Conservation (phyloP, 2,329 filamentous ascomycete genomes). For the Sporothrix brasiliensis region DNA sequence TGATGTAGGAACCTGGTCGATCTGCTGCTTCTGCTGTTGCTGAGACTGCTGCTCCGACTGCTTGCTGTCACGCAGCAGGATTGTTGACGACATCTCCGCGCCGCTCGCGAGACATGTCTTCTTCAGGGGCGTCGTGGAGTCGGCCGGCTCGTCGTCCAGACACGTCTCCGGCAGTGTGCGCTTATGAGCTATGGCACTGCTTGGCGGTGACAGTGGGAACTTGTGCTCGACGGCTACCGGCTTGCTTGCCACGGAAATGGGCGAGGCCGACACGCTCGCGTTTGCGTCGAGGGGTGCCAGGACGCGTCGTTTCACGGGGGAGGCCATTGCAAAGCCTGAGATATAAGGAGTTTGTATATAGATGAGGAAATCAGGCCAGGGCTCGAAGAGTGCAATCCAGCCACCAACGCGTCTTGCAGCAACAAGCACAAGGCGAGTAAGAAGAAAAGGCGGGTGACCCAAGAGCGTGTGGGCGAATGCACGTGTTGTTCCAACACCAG, state of each 20-base stretch:
- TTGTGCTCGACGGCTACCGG: not conserved
- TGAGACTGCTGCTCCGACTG: not conserved
- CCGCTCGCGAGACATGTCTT: conserved; percentile 15
- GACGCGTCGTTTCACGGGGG: conserved; percentile 53
- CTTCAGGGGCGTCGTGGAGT: conserved; percentile 17
- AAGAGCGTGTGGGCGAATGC: not conserved
- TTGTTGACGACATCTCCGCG: not conserved
- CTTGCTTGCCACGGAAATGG: conserved; percentile 30
- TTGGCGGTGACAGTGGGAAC: conserved; percentile 24
- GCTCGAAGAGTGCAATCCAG: not conserved
- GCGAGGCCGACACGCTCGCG: conserved; percentile 42
- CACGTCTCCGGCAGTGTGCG: conserved; percentile 20
- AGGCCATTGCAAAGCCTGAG: conserved; percentile 34
- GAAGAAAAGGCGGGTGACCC: not conserved
- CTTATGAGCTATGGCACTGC: conserved; percentile 28
- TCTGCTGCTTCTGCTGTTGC: not conserved
- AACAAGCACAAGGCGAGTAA: not conserved
- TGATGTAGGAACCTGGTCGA: not conserved
- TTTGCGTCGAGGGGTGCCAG: conserved; percentile 54
- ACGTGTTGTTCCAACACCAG: conserved; percentile 1
- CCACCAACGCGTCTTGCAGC: conserved; percentile 18
- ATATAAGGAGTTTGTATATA: not conserved
- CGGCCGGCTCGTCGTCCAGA: conserved; percentile 8
- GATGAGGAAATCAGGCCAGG: not conserved
- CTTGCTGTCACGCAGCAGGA: not conserved